A percentile compares a stretch with the other conserved stretches of the same genome.
phyloP scores from a whole-genome alignment of 192 early-diverging fungal species.

The Coemansia sp. region DNA sequence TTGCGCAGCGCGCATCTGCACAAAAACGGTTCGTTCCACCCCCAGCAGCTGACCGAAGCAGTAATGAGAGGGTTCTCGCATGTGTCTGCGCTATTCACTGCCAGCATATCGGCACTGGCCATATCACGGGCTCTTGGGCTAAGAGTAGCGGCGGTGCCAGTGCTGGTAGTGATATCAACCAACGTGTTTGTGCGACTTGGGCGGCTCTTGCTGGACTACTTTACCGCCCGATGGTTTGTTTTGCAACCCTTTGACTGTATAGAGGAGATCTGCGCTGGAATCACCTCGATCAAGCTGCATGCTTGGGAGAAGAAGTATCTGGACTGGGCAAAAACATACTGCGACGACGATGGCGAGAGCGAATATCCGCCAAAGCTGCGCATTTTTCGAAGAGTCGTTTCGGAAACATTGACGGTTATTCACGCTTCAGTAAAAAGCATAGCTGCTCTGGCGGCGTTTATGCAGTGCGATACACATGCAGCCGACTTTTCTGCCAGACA shows the following conservation, averaged over 20 bases:
- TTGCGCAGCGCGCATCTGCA: constrained; percentile 8
- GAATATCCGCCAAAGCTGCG: constrained; percentile 6
- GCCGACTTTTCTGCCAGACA: background rate
- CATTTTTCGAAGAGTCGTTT: constrained; percentile 4
- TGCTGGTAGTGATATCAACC: background rate
- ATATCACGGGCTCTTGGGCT: background rate
- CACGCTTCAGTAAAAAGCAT: background rate
- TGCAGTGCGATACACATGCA: background rate
- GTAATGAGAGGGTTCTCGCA: constrained; percentile 12
- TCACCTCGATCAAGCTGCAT: constrained; percentile 92
- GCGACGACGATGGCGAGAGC: constrained; percentile 58
- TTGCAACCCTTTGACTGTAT: constrained; percentile 59
- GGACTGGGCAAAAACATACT: constrained; percentile 59
- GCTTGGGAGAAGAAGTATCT: constrained; percentile 86
- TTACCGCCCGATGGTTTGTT: constrained; percentile 13
- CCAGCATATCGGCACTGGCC: background rate
- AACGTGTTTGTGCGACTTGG: background rate
- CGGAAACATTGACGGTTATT: background rate
- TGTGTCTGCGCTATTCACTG: constrained; percentile 1
- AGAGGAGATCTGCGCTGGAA: constrained; percentile 86
- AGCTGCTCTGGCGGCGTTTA: constrained; percentile 7
- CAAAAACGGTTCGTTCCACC: constrained; percentile 4
- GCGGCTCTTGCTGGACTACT: constrained; percentile 10
- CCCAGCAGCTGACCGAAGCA: background rate
- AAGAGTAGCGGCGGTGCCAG: background rate